Evolutionary conservation across 2,329 filamentous ascomycete genomes (phyloP), one percentile per base, ranked within the genome.

Genomic region (Venturia asperata): DNA sequence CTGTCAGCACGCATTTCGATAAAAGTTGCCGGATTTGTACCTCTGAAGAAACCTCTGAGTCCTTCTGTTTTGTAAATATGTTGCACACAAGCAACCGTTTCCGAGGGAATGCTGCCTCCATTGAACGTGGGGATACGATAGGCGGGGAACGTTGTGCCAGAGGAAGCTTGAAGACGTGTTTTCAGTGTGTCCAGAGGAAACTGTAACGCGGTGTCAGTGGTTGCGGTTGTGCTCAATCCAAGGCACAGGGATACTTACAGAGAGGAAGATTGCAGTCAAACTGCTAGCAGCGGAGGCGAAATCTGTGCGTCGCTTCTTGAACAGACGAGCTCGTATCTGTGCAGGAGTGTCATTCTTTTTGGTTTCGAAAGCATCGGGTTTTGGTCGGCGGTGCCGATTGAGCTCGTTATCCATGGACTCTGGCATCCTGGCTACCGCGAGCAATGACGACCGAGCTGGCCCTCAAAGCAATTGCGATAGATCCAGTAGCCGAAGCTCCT

Each of bases 261-360:
- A 21, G 21, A 42, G 19, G 24, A 39, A 62, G 17, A 43, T 56
- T 17, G 47, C 39, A 15, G 24, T 62, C 24, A 39, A 27, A 65
- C 42, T 34, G 30, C 21, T 52, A 47, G 86, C 81, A 76, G 87
- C 89, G 56, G 91, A 90, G 67, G 90, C 86, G 69, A 94, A 86
- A 77, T 93, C 89, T 61, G 88, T 92, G 69, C 89, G 85, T 76
- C 94, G 93, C 70, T 83, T 83, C 78, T 91, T 92, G 72, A 88
- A 81, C 79, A 87, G 88, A 71, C 24, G n/a, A 27, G 9, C 11
- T 39, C 37, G 17, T 39, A 37, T 17, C 7, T 27, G 7, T 3
- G 13, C 39, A 43, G 55, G 19, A 15, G 64, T 39, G 13, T 21
- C 30, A 9, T 43, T 2, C 60, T 21, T n/a, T 45, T 24, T n/a